Evolutionary conservation across 805 yeast species (phyloP).

Genomic region (Nematodospora valgi): DNA sequence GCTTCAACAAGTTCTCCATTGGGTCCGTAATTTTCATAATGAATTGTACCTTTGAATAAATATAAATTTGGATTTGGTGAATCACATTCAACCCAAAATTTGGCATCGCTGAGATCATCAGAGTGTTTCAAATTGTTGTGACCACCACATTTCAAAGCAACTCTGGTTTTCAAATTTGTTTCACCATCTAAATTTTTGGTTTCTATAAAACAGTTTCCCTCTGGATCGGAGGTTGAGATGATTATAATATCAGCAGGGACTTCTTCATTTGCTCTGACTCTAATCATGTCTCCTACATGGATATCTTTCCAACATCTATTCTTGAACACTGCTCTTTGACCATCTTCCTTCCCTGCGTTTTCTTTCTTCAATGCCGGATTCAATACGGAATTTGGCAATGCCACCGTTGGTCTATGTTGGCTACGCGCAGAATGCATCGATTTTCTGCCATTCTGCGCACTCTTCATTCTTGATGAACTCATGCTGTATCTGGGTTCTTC

Average conservation of each 20-base stretch:
- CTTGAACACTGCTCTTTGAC: constrained; percentile 26
- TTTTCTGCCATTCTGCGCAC: constrained; percentile 6
- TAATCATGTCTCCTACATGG: constrained; percentile 67
- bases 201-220: constrained; percentile 71
- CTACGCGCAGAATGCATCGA: constrained; percentile 8
- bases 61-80: constrained; percentile 67
- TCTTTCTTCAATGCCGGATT: constrained; percentile 16
- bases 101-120: constrained; percentile 53
- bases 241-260: constrained; percentile 73
- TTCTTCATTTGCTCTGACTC: constrained; percentile 72
- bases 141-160: constrained; percentile 52
- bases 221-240: constrained; percentile 62
- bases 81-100: constrained; percentile 66
- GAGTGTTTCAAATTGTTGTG: constrained; percentile 47
- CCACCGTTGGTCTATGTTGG: constrained; percentile 10
- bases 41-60: constrained; percentile 62
- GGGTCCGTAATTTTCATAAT: constrained; percentile 43
- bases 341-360: constrained; percentile 6
- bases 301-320: constrained; percentile 67
- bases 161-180: constrained; percentile 64
- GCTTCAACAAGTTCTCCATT: constrained; percentile 26
- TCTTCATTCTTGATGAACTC: constrained; percentile 1
- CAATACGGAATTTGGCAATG: constrained; percentile 17
- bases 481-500: constrained; percentile 8
- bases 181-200: constrained; percentile 85